These are phyloP conservation scores for Irpex sp. DNA, from an alignment of 1,284 basidiomycete species.

Conservation along the genomic window DNA sequence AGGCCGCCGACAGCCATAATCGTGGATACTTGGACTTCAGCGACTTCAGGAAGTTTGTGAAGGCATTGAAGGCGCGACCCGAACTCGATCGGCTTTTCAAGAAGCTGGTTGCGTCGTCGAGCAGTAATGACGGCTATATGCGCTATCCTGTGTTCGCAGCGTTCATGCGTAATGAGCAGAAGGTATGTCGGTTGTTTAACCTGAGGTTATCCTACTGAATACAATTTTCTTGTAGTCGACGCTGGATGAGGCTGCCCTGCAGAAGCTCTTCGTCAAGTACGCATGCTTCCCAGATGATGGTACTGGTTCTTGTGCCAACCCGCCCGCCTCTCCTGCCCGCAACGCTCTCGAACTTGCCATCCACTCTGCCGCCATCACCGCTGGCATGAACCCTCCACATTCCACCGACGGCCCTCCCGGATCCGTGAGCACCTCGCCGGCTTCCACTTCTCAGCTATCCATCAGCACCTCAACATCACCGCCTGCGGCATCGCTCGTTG, in stretches of 20 bases:
- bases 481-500: neutral
- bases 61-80: constrained; percentile 76
- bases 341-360: constrained; percentile 21
- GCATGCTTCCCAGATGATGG: constrained; percentile 23
- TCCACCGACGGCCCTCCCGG: neutral
- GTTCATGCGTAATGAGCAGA: constrained; percentile 70
- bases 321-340: constrained; percentile 21
- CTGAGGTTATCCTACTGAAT: constrained; percentile 1
- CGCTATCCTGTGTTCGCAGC: constrained; percentile 53
- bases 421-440: neutral
- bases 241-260: constrained; percentile 41
- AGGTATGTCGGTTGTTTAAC: constrained; percentile 35
- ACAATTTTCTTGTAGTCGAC: constrained; percentile 38
- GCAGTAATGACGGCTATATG: constrained; percentile 40
- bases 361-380: constrained; percentile 9
- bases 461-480: constrained; percentile 21
- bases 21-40: constrained; percentile 75
- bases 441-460: constrained; percentile 11
- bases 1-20: constrained; percentile 71
- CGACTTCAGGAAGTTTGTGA: constrained; percentile 86
- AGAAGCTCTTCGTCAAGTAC: constrained; percentile 56
- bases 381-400: constrained; percentile 3
- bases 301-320: constrained; percentile 9
- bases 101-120: constrained; percentile 39
- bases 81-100: constrained; percentile 75